Conservation (phyloP, 2,329 filamentous ascomycete species). For the Ophiostoma pallidulum region DNA sequence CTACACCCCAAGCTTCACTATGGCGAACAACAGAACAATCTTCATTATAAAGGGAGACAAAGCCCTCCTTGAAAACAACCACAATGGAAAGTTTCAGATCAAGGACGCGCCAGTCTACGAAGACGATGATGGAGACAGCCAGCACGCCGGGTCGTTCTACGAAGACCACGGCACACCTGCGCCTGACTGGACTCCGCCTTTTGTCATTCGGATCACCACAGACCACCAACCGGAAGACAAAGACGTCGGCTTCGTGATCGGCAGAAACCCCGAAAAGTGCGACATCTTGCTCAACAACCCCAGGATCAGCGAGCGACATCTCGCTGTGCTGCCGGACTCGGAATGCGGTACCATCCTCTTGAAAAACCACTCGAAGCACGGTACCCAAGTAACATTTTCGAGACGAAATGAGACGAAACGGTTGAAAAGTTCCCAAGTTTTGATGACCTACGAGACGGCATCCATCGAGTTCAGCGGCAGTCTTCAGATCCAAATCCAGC, state of each 20-base stretch:
- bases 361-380: slow-evolving; percentile 1
- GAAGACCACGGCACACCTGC: too few species aligned
- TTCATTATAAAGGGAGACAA: too few species aligned
- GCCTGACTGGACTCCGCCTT: too few species aligned
- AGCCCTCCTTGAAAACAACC: too few species aligned
- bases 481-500: not conserved
- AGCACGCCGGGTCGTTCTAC: too few species aligned
- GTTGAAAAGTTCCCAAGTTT: not conserved
- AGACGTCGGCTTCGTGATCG: not conserved
- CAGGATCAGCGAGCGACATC: not conserved
- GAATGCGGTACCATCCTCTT: not conserved
- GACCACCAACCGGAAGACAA: not conserved
- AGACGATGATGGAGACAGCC: too few species aligned
- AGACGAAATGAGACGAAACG: too few species aligned
- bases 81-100: too few species aligned
- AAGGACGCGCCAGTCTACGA: too few species aligned
- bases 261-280: not conserved
- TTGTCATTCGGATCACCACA: not conserved
- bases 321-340: not conserved
- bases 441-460: not conserved
- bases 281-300: not conserved
- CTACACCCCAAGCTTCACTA: too few species aligned
- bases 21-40: too few species aligned
- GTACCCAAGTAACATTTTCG: too few species aligned
- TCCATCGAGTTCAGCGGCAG: not conserved